Evolutionary conservation across 257 asterid species (phyloP).

Genomic region (Ilex aquifolium): DNA sequence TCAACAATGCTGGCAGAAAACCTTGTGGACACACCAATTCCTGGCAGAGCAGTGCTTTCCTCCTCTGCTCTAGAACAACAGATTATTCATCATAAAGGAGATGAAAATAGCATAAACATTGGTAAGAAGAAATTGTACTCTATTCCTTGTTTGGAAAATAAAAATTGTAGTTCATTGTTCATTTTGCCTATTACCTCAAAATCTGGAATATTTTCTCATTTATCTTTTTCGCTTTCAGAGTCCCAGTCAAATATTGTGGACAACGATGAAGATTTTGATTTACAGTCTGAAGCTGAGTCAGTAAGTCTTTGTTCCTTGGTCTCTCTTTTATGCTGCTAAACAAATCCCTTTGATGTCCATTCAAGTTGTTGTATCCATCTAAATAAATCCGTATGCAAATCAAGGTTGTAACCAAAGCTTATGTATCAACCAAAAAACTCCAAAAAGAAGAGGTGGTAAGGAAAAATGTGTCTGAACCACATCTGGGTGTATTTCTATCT

Average conservation of each 20-base stretch:
- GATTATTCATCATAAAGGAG: conserved; percentile 29
- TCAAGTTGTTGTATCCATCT: neutral
- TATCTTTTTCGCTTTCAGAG: conserved; percentile 39
- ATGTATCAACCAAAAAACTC: too few species aligned
- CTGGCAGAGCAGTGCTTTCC: conserved; percentile 31
- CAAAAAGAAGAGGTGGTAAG: too few species aligned
- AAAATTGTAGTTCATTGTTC: too few species aligned
- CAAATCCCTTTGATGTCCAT: neutral
- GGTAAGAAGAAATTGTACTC: conserved; percentile 33
- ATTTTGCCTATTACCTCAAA: too few species aligned
- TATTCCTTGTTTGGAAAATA: neutral
- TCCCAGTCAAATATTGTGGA: conserved; percentile 58
- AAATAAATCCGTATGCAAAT: neutral
- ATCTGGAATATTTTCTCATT: too few species aligned
- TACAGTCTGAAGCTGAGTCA: conserved; percentile 61
- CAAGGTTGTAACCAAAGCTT: neutral
- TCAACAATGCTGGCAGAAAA: conserved; percentile 98
- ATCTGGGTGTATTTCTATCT: too few species aligned
- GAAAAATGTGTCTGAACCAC: too few species aligned
- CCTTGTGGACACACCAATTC: conserved; percentile 63
- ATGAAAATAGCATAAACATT: conserved; percentile 36
- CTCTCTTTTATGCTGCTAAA: neutral
- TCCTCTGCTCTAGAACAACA: conserved; percentile 34
- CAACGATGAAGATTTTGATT: conserved; percentile 66
- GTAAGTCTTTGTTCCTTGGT: conserved; percentile 38